These are phyloP conservation scores for Tagetes patula DNA, from an alignment of 129 eudicot genomes.

Conservation along the genomic window DNA sequence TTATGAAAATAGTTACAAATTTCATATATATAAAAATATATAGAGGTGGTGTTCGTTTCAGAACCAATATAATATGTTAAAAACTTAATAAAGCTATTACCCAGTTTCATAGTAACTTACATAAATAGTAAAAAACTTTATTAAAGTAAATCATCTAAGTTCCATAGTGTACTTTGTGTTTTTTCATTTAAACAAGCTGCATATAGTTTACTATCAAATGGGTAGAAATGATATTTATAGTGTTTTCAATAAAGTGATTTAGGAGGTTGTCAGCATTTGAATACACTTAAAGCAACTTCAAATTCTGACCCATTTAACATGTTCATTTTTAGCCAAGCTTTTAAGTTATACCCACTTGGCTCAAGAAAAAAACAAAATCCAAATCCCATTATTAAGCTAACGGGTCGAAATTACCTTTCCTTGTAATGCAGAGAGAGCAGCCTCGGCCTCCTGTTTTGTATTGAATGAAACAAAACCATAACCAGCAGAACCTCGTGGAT, in stretches of 20 bases:
- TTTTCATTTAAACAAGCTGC: background rate
- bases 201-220: background rate
- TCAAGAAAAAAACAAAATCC: background rate
- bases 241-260: background rate
- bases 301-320: background rate
- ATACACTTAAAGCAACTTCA: background rate
- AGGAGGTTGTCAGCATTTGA: background rate
- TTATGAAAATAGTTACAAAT: background rate
- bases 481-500: slow-evolving; percentile 73
- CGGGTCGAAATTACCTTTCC: slow-evolving; percentile 61
- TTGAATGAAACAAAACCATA: slow-evolving; percentile 85
- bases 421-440: slow-evolving; percentile 64
- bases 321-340: background rate
- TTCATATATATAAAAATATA: no score
- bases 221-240: background rate
- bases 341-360: background rate
- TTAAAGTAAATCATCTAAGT: background rate
- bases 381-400: background rate
- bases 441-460: slow-evolving; percentile 74
- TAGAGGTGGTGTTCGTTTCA: no score
- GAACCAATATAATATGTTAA: no score
- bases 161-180: background rate
- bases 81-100: no score
- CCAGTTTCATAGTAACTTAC: background rate
- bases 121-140: background rate